phyloP scores from a whole-genome alignment of 345 rosid genomes.

The Lepidium didymum region DNA sequence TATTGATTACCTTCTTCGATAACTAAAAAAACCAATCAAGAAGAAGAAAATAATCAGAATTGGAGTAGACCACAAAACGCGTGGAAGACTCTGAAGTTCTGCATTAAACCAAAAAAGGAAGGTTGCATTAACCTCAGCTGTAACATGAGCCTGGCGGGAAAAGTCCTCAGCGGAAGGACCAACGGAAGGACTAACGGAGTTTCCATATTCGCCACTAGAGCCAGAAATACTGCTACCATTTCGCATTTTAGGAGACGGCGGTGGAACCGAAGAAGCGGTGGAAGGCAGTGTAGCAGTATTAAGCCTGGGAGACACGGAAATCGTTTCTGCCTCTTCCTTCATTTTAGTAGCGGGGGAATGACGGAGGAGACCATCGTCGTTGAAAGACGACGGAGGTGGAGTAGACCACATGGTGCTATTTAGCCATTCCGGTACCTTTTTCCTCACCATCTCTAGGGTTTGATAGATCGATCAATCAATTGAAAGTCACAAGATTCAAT shows the following conservation, averaged over 20 bases:
- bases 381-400: constrained; percentile 29
- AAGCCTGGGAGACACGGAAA: constrained; percentile 37
- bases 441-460: constrained; percentile 56
- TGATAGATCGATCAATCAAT: constrained; percentile 14
- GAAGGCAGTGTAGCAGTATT: constrained; percentile 33
- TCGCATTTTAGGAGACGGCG: constrained; percentile 33
- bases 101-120: neutral
- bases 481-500: neutral
- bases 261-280: constrained; percentile 29
- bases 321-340: constrained; percentile 35
- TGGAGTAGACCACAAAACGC: neutral
- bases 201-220: constrained; percentile 35
- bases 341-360: constrained; percentile 26
- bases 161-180: constrained; percentile 55
- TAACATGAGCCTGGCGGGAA: constrained; percentile 75
- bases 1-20: constrained; percentile 76
- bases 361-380: constrained; percentile 36
- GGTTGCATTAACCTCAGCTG: constrained; percentile 53
- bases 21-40: constrained; percentile 32
- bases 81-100: neutral
- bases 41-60: neutral
- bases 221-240: constrained; percentile 21
- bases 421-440: constrained; percentile 95
- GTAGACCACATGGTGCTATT: constrained; percentile 90
- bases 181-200: constrained; percentile 32